Conservation (phyloP, 2,329 filamentous ascomycete genomes). For the Drechmeria coniospora region DNA sequence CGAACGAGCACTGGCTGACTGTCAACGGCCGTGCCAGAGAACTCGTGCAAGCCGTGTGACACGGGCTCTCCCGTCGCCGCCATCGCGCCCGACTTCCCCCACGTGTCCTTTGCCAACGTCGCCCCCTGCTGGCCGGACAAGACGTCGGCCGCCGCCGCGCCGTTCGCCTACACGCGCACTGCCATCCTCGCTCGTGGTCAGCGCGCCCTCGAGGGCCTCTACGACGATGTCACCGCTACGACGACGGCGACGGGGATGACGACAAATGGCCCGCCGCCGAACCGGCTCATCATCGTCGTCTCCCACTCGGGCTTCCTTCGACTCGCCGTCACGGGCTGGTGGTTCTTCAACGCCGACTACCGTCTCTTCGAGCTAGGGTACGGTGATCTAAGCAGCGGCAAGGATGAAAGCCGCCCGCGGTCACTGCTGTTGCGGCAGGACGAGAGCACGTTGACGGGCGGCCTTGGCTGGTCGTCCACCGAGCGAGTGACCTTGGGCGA, state of each 20-base stretch:
- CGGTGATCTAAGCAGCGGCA: conserved; percentile 10
- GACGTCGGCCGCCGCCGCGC: conserved; percentile 25
- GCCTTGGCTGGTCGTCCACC: conserved; percentile 19
- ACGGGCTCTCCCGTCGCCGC: conserved; percentile 33
- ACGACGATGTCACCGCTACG: no score
- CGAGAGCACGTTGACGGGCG: conserved; percentile 20
- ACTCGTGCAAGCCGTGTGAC: conserved; percentile 43
- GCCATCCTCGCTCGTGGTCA: conserved; percentile 41
- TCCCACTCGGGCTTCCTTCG: conserved; percentile 50
- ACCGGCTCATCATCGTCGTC: conserved; percentile 49
- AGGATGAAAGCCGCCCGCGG: not conserved
- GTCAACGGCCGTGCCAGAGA: no score
- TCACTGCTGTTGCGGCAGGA: conserved; percentile 28
- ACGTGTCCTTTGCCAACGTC: conserved; percentile 38
- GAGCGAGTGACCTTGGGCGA: conserved; percentile 22
- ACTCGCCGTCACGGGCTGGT: conserved; percentile 37
- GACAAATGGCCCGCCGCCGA: no score
- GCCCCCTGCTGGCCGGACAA: conserved; percentile 51
- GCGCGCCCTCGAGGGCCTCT: conserved; percentile 31
- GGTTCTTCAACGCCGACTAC: conserved; percentile 48
- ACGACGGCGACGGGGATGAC: no score
- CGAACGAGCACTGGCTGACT: no score
- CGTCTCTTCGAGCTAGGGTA: conserved; percentile 40
- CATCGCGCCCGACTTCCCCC: conserved; percentile 33
- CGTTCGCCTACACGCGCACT: conserved; percentile 36